Base-by-base conservation (phyloP, 2,329 filamentous ascomycete genomes). In the Truncatella angustata region DNA sequence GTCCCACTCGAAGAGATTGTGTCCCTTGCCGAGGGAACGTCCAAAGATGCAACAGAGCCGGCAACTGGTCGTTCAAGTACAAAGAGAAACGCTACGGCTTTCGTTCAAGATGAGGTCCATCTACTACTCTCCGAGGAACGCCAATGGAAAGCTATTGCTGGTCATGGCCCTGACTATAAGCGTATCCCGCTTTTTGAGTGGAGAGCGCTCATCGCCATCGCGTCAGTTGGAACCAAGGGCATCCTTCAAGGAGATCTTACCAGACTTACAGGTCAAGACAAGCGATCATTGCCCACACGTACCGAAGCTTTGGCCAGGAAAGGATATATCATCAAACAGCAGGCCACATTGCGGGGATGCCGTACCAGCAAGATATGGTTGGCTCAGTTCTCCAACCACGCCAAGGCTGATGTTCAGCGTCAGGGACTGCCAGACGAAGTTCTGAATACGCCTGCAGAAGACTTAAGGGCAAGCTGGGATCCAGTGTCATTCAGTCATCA, bases 331-430 rank as follows among this genome's bases (percentile, higher is more conserved):
- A 77, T 77, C 47, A 86, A 86, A 64, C 75, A 82, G 36, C 80
- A 81, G 4, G 78, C 81, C 1, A 74, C 85, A 18, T 75, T 82
- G 10, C 73, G 77, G 47, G 80, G 80, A 34, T 80, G 77, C 52
- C 84, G 83, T 60, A 85, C 83, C 2, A 85, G 82, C 69, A 83
- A 82, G 61, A 69, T 86, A 49, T 86, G 82, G 78, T 73, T 85
- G 43, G 75, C 76, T 42, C 69, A 73, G 24, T 84, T 82, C 60
- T 76, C 81, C 0, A 54, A 64, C 18, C 50, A 54, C 34, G 64
- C 81, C 74, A 26, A 69, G 70, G 10, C 67, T 65, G 54, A 69
- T 74, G 37, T 66, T 67, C 32, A 73, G 70, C 55, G 68, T 18
- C 59, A 68, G 53, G 63, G 61, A 30, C 62, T 65, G 20, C 63